Base-by-base conservation (phyloP, 2,329 filamentous ascomycete species). In the Mycosphaerella arachidis region DNA sequence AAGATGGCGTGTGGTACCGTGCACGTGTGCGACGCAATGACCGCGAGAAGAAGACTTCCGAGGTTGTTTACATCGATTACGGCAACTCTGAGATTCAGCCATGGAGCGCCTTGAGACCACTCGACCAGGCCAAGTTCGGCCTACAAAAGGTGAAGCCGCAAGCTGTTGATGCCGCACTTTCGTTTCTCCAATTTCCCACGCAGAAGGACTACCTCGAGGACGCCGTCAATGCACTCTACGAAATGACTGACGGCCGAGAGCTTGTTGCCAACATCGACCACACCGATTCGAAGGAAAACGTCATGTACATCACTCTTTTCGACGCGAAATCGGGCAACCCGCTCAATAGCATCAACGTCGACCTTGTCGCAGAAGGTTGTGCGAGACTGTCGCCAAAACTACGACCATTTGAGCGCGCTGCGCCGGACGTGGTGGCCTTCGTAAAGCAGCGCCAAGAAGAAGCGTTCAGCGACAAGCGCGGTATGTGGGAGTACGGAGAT, bases 401-500 rank as follows among this genome's bases (percentile, higher is more conserved):
- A 71, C 94, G 92, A 84, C 81, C 86, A 0, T 97, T 92, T 90
- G 94, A 97, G 82, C 84, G 88, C 60, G 86, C 85, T 8, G 90
- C 90, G 50, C 83, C 83, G 59, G 83, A 89, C 35, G 85, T 92
- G 48, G 77, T 96, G 63, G 84, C 86, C 74, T 84, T 84, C 68
- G 78, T 97, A 63, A 87, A 84, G 71, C 83, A 88, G 74, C 84
- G 88, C 55, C 88, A 96, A 80, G 81, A 83, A 37, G 82, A 88
- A 74, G 93, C 93, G 4, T 96, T 95, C 84, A 80, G 84, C 57
- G 86, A 87, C 59, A 85, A 92, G 63, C 81, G 86, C 66, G 94
- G 94, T 48, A 94, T 96, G 84, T 99, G 93, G 92, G 94, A 99
- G 83, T 99, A 97, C 76, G 94, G 94, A 68, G 94, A 97, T 75